Percentiles rank a stretch among this genome's conserved stretches.
Evolutionary conservation across 306 rosid genomes (phyloP).

Genomic region (Castanea sativa): DNA sequence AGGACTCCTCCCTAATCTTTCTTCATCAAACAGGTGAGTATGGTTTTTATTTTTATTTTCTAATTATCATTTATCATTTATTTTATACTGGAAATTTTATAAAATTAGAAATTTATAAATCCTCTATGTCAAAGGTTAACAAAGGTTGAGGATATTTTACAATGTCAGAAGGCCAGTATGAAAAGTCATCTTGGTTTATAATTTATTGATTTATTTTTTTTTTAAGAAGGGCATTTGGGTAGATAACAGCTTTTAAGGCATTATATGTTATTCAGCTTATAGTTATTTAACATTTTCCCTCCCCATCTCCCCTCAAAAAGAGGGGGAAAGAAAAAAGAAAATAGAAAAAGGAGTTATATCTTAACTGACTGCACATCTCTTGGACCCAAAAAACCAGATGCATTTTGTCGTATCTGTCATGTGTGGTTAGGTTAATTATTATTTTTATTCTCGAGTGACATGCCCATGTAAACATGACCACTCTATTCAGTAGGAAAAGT

Average conservation of each 20-base stretch:
- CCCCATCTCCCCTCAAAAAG: not conserved
- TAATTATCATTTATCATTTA: not conserved
- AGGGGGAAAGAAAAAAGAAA: too few relatives aligned
- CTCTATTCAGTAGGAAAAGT: not conserved
- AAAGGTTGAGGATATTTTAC: not conserved
- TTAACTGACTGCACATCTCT: not conserved
- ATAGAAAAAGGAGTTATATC: not conserved
- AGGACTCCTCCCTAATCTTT: constrained; percentile 48
- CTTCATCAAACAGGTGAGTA: constrained; percentile 55
- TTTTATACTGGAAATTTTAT: not conserved
- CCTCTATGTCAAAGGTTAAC: not conserved
- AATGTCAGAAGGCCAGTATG: not conserved
- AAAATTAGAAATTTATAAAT: not conserved
- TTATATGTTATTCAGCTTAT: not conserved
- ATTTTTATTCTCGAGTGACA: not conserved
- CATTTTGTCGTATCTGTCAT: not conserved
- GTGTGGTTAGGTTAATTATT: not conserved
- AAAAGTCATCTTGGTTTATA: not conserved
- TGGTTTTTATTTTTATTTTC: constrained; percentile 4
- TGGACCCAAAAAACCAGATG: not conserved
- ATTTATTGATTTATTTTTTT: not conserved
- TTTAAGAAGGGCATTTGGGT: not conserved
- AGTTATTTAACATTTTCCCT: not conserved
- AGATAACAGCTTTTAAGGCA: not conserved
- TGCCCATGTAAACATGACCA: not conserved